Percentiles rank a stretch among this genome's conserved stretches.
These are phyloP conservation scores for Lasiodiplodia sp. DNA, from an alignment of 2,329 filamentous ascomycete species.

Conservation along the genomic window DNA sequence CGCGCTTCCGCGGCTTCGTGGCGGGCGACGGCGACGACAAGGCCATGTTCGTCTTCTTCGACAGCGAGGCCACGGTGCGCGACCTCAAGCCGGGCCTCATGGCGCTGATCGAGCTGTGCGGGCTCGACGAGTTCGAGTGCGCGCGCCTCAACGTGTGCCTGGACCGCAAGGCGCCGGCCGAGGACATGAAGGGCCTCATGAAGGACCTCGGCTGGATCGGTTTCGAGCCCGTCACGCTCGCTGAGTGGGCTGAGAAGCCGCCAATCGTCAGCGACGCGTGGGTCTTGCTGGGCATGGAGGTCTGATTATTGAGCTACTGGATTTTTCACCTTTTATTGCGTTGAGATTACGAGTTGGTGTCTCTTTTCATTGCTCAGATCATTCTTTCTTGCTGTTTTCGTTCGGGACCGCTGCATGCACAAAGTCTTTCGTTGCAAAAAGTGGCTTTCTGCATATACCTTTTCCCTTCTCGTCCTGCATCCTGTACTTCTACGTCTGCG, in stretches of 20 bases:
- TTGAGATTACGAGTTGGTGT: not conserved
- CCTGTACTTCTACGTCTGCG: conserved; percentile 23
- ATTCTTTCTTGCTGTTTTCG: not conserved
- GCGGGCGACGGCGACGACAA: conserved; percentile 73
- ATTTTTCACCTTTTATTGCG: not conserved
- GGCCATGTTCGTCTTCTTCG: conserved; percentile 88
- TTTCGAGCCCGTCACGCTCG: conserved; percentile 82
- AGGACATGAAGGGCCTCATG: conserved; percentile 71
- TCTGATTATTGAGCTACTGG: conserved; percentile 53
- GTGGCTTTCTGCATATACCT: not conserved
- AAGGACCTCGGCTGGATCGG: conserved; percentile 93
- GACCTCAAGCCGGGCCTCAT: conserved; percentile 90
- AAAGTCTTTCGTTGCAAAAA: not conserved
- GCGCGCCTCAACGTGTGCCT: conserved; percentile 81
- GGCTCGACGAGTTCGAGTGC: conserved; percentile 74
- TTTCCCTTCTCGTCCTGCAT: not conserved
- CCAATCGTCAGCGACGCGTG: conserved; percentile 78
- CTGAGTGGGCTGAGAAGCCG: conserved; percentile 70
- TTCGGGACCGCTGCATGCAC: not conserved
- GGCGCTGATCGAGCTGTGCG: conserved; percentile 87
- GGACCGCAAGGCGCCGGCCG: conserved; percentile 69
- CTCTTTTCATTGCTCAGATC: not conserved
- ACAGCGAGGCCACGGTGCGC: conserved; percentile 72
- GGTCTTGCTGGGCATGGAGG: conserved; percentile 89
- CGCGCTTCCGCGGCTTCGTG: conserved; percentile 86